Conservation (phyloP, 768 basidiomycete genomes). For the Ramaria sp. region DNA sequence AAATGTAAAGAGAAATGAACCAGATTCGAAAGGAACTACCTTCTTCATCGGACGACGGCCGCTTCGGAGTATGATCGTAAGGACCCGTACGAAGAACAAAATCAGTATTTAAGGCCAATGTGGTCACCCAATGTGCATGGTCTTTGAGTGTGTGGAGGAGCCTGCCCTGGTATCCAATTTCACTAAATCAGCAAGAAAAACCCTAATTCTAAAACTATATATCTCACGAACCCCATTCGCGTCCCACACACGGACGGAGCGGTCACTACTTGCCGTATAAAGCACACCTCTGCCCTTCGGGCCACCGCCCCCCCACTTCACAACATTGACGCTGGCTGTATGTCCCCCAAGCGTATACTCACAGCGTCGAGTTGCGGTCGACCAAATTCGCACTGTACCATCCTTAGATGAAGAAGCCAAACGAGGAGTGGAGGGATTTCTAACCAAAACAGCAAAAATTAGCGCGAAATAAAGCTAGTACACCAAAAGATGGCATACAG, state of each 20-base stretch:
- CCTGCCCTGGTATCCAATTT: conserved; percentile 45
- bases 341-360: conserved; percentile 90
- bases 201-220: not conserved
- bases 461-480: not conserved
- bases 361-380: conserved; percentile 50
- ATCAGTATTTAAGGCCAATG: conserved; percentile 89
- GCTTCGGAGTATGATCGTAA: conserved; percentile 79
- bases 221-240: conserved; percentile 47
- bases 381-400: conserved; percentile 93
- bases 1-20: not conserved
- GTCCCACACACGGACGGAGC: conserved; percentile 93
- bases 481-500: conserved; percentile 36
- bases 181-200: not conserved
- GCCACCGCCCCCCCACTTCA: conserved; percentile 91
- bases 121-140: conserved; percentile 99
- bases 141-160: conserved; percentile 80
- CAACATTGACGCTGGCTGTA: conserved; percentile 87
- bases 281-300: conserved; percentile 54
- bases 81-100: conserved; percentile 92
- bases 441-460: conserved; percentile 20
- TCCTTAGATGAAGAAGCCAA: conserved; percentile 95
- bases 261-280: conserved; percentile 92
- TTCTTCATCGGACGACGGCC: conserved; percentile 70
- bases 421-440: conserved; percentile 69
- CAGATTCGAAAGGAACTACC: conserved; percentile 32